Evolutionary conservation across 495 filamentous ascomycete genomes (phyloP), one percentile per base, ranked within the genome.

Genomic region (Choiromyces venosus): DNA sequence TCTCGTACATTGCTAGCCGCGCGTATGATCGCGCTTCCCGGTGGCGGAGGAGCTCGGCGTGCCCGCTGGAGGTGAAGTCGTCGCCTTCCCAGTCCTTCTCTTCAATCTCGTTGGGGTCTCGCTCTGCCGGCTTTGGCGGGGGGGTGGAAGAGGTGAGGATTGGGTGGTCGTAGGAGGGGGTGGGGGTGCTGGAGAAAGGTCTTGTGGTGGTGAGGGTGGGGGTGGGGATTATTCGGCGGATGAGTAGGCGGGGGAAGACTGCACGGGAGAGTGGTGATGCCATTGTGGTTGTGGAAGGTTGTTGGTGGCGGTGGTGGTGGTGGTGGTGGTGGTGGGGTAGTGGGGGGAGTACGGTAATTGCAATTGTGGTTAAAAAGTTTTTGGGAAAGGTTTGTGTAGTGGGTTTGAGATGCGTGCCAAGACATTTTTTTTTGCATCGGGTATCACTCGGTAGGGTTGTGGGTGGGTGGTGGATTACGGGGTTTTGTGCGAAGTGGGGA

Each of bases 1-100:
- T 93, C 83, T 98, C 95, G 93, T 96, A 99, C 42, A 94, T 93
- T 61, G 90, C 87, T 76, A 97, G 86, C 67, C 95, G 87, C 36
- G 92, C 89, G 80, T 96, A 97, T 75, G 97, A 90, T 85, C 95
- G 86, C 76, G 92, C 86, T 82, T 99, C 95, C 42, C 95, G 87
- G 79, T 94, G 93, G 81, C 93, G 87, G 80, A 97, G 93, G 71
- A 99, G 83, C 83, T 98, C 92, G 69, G 87, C 89, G 82, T 98
- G 94, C 0, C 87, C 95, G 77, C 91, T 84, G 39, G 87, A 86
- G 68, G 91, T 89, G 52, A 99, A 91, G 72, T 92, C 90, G 70
- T 88, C 83, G 74, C 87, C 89, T 37, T 89, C 85, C 39, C 84
- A 86, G 77, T 92, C 90, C 71, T 86, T 74, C 67, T 79, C 78